A percentile compares a stretch with the other conserved stretches of the same genome.
Conservation (phyloP, 164 flowering plant genomes). For the Stephania yunnanensis region DNA sequence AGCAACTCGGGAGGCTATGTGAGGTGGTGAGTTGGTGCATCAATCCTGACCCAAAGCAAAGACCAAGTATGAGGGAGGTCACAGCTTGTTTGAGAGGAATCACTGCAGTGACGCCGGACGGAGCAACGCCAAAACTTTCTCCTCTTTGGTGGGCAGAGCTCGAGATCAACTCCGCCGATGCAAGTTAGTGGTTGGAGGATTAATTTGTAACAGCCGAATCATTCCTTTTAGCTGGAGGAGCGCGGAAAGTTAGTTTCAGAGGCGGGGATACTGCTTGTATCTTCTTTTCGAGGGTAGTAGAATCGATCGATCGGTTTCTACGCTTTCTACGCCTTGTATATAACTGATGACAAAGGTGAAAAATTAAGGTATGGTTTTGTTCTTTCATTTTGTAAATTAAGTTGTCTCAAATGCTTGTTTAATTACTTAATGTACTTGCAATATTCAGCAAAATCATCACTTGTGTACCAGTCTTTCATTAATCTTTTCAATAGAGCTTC, state of each 20-base stretch:
- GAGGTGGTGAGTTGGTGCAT: conserved; percentile 45
- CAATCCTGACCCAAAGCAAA: conserved; percentile 33
- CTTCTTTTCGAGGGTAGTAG: neutral
- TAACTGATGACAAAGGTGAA: conserved; percentile 1
- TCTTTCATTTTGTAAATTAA: neutral
- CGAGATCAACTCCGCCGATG: conserved; percentile 56
- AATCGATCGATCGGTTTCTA: neutral
- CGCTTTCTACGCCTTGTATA: conserved; percentile 10
- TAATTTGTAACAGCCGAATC: neutral
- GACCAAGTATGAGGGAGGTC: conserved; percentile 57
- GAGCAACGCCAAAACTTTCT: conserved; percentile 54
- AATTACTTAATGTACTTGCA: neutral
- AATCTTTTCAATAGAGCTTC: too few relatives aligned
- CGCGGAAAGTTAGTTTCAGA: conserved; percentile 6
- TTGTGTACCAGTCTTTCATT: neutral
- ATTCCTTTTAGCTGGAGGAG: neutral
- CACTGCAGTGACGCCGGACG: conserved; percentile 54
- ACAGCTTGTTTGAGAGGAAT: conserved; percentile 44
- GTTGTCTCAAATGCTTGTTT: neutral
- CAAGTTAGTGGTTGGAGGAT: conserved; percentile 12
- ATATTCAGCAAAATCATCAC: neutral
- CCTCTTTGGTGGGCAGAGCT: conserved; percentile 98
- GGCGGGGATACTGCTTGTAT: conserved; percentile 15
- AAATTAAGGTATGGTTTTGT: neutral
- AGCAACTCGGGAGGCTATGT: conserved; percentile 42